Evolutionary conservation across 805 yeast species (phyloP).

Genomic region (Kuraishia piskuri): DNA sequence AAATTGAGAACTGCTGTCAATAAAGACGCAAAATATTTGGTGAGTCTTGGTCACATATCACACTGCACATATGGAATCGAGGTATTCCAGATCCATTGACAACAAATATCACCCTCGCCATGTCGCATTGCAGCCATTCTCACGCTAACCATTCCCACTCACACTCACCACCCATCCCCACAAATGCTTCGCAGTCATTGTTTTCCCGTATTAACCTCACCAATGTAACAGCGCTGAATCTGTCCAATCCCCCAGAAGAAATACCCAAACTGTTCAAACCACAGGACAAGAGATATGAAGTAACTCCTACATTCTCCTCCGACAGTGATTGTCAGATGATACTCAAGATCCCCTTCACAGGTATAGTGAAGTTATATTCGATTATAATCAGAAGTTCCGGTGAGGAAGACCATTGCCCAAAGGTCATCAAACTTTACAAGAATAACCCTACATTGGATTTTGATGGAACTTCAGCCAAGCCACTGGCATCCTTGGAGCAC

Average conservation of each 20-base stretch:
- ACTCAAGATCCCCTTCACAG: slow-evolving; percentile 72
- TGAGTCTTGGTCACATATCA: no score
- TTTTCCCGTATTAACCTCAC: slow-evolving; percentile 50
- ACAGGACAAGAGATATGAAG: slow-evolving; percentile 37
- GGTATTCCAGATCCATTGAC: no score
- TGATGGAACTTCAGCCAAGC: slow-evolving; percentile 43
- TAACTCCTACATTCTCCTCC: slow-evolving; percentile 34
- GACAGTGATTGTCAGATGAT: slow-evolving; percentile 82
- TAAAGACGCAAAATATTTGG: no score
- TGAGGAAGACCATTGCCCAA: slow-evolving; percentile 54
- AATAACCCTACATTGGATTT: slow-evolving; percentile 69
- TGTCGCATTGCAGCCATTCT: slow-evolving; percentile 16
- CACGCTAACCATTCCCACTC: slow-evolving; percentile 26
- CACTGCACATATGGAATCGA: no score
- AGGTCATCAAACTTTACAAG: slow-evolving; percentile 60
- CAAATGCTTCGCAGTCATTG: slow-evolving; percentile 61
- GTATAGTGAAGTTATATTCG: slow-evolving; percentile 63
- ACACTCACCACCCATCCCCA: slow-evolving; percentile 60
- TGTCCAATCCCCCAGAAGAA: slow-evolving; percentile 43
- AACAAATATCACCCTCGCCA: slow-evolving; percentile 25
- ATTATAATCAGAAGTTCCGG: slow-evolving; percentile 60
- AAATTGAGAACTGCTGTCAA: no score
- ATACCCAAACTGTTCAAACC: slow-evolving; percentile 43
- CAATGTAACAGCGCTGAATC: slow-evolving; percentile 56
- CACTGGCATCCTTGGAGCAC: slow-evolving; percentile 47